phyloP scores from a whole-genome alignment of 106 monocot genomes.

The Dendrobium catenatum region DNA sequence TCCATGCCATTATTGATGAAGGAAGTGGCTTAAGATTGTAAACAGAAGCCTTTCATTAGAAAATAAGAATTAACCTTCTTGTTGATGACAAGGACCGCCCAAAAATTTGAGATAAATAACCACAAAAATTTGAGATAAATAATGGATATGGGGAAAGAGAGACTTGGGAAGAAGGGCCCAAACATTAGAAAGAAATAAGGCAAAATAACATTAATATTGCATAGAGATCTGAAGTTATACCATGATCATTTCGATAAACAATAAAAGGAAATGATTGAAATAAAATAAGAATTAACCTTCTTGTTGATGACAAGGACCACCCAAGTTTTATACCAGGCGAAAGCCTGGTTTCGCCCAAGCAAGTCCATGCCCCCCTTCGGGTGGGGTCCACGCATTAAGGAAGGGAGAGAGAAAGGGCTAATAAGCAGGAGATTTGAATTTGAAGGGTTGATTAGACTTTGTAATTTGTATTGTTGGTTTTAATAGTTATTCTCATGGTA shows the following conservation, averaged over 20 bases:
- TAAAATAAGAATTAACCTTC: not conserved
- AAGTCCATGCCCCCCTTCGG: too few relatives aligned
- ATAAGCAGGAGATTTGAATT: too few relatives aligned
- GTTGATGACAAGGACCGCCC: too few relatives aligned
- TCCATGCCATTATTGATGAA: not conserved
- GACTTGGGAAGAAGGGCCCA: not conserved
- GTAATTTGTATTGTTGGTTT: too few relatives aligned
- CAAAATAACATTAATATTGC: not conserved
- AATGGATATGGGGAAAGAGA: not conserved
- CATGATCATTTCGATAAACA: not conserved
- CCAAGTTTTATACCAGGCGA: too few relatives aligned
- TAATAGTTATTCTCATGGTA: too few relatives aligned
- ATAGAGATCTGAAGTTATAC: not conserved
- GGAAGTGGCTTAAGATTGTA: not conserved
- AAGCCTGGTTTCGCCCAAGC: too few relatives aligned
- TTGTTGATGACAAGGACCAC: not conserved
- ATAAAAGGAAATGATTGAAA: not conserved
- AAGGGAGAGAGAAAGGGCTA: too few relatives aligned
- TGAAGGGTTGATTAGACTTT: too few relatives aligned
- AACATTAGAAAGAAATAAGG: not conserved
- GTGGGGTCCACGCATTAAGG: too few relatives aligned
- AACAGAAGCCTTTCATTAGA: too few relatives aligned
- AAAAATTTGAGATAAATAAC: not conserved
- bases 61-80: too few relatives aligned
- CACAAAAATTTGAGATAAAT: not conserved